Evolutionary conservation across 2,329 filamentous ascomycete species (phyloP), one percentile per base, ranked within the genome.

Genomic region (Fusarium verticillioides): DNA sequence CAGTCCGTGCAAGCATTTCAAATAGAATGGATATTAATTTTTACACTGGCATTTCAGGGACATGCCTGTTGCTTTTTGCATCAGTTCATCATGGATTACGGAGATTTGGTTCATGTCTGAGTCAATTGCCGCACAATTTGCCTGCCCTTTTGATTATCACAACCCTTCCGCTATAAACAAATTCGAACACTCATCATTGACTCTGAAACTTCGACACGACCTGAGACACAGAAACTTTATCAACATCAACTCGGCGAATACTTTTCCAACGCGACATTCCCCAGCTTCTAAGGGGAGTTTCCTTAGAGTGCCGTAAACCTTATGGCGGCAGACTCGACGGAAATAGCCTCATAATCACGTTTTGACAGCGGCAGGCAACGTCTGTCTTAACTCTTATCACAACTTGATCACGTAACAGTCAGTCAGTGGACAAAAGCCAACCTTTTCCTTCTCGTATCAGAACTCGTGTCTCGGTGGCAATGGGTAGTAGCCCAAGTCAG

Each of bases 91-190:
- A 37, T n/a, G 18, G 12, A 53, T 21, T 10, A n/a, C 32, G 40
- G 42, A 32, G 21, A 46, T 28, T 50, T 9, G n/a, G 28, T 39
- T 23, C 46, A 40, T 26, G 40, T n/a, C 23, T 34, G 21, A 30
- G 26, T 60, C 58, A 72, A 69, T 65, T 69, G 53, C 52, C 42
- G 47, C 49, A 42, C 39, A 40, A 32, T 32, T 19, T 49, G 53
- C 34, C 13, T 53, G 50, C 21, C 28, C 43, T 28, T 62, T 69
- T 66, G 50, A 59, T 61, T 47, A 66, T 58, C 54, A 39, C 21
- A 47, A 59, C 46, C 47, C 40, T 46, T 46, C n/a, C 49, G 28
- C 34, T 21, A 15, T 23, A 42, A 42, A 32, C 28, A 46, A 34
- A 49, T 32, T 15, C 30, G 30, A 12, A 30, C 26, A 56, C 26